Evolutionary conservation across 2,329 filamentous ascomycete genomes (phyloP).

Genomic region (Tolypocladium album): DNA sequence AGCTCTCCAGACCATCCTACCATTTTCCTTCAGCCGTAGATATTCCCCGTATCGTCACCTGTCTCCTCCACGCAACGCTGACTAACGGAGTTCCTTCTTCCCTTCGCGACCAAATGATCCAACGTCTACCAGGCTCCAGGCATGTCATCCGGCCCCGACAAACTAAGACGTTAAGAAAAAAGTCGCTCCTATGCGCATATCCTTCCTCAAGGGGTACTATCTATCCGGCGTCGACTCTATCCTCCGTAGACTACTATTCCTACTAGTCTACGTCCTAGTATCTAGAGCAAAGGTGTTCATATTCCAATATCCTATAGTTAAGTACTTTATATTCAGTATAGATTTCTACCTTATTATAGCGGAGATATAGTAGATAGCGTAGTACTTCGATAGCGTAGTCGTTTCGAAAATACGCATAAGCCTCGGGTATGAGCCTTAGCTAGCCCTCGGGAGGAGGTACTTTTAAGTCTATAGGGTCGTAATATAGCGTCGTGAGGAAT

Average conservation of each 20-base stretch:
- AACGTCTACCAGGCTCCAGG: too few species aligned
- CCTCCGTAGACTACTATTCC: neutral
- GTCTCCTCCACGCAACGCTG: too few species aligned
- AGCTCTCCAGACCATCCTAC: too few species aligned
- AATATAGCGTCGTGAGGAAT: slow-evolving; percentile 20
- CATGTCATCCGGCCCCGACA: too few species aligned
- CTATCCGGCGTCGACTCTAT: neutral
- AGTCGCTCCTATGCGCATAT: neutral
- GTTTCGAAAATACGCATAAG: slow-evolving; percentile 11
- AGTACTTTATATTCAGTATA: slow-evolving; percentile 4
- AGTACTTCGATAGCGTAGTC: slow-evolving; percentile 14
- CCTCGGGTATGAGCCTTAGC: slow-evolving; percentile 13
- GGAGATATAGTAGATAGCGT: slow-evolving; percentile 15
- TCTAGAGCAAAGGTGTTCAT: neutral
- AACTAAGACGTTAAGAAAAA: neutral
- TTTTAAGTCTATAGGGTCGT: slow-evolving; percentile 11
- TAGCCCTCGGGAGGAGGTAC: slow-evolving; percentile 19
- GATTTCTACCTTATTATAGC: neutral
- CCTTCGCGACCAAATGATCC: too few species aligned
- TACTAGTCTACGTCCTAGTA: neutral
- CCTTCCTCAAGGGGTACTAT: neutral
- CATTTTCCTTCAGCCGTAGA: too few species aligned
- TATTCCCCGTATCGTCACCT: too few species aligned
- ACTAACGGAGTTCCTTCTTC: too few species aligned
- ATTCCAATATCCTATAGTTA: neutral